Evolutionary conservation across 805 yeast species (phyloP), one percentile per base, ranked within the genome.

Genomic region (Nakazawaea sp.): DNA sequence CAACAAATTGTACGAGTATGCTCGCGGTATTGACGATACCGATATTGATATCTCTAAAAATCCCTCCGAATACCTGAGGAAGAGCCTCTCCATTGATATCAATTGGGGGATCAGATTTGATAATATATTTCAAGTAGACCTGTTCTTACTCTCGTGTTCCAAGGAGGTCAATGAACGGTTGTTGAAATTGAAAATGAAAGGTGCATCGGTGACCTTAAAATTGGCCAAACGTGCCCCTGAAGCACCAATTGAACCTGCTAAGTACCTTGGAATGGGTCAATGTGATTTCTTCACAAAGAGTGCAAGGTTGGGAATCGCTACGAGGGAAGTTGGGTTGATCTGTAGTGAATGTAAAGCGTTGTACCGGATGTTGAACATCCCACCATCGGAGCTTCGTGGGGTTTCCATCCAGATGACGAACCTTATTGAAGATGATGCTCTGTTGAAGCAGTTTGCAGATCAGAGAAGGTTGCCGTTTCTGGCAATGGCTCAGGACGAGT

Each of bases 71-170:
- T 65, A 77, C 15, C 67, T 73, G 10, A 65, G 95, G 19, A 87
- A 86, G 48, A 74, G 92, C 1, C 70, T 90, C 0, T 86, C 95
- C 0, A 82, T 88, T 4, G 97, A 90, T 51, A 81, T 90, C 19
- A 85, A 87, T 44, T 90, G 87, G 81, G 97, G 96, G 0, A 83
- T 90, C 1, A 53, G 97, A 33, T 82, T 89, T 45, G 71, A 75
- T 23, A 62, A 61, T 1, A 62, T 70, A 21, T 53, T 57, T 0
- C 86, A 90, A 50, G 73, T 81, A 18, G 89, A 81, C 43, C 45
- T 38, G 4, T 92, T 90, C 49, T 51, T 86, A 8, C 59, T 64
- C 25, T 59, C 71, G 15, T 58, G 88, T 33, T 64, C 81, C 1
- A 56, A 59, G 21, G 96, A 87, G 49, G 50, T 92, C 34, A 59